Percentiles rank a stretch among this genome's conserved stretches.
Conservation (phyloP, 1,139 yeast species). For the Pneumocystis oryctolagi region DNA sequence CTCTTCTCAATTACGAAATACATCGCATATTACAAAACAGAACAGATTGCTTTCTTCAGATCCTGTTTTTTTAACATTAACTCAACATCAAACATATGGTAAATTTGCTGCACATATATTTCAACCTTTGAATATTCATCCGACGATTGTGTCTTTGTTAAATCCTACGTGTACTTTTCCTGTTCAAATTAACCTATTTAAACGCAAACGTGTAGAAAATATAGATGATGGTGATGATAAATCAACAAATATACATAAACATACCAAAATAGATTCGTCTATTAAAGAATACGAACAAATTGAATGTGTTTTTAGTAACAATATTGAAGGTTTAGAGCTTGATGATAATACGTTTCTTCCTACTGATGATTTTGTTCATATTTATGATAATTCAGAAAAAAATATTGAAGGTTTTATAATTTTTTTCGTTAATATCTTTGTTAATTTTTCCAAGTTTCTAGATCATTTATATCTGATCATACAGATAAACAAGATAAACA, state of each 20-base stretch:
- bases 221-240: neutral
- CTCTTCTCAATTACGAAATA: constrained; percentile 4
- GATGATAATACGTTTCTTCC: neutral
- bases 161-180: neutral
- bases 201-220: neutral
- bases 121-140: neutral
- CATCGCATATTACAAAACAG: constrained; percentile 2
- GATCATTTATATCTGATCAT: neutral
- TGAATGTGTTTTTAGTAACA: neutral
- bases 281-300: neutral
- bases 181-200: neutral
- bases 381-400: neutral
- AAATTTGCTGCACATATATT: neutral
- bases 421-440: neutral
- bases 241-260: neutral
- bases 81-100: neutral
- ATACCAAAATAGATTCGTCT: neutral
- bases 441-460: neutral
- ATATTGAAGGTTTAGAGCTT: neutral
- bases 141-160: neutral
- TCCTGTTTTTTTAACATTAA: neutral
- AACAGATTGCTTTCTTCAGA: neutral
- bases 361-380: neutral
- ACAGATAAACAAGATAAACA: neutral
- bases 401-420: neutral